A percentile compares a stretch with the other conserved stretches of the same genome.
Conservation (phyloP, 2,329 filamentous ascomycete genomes). For the Fusarium algeriense region DNA sequence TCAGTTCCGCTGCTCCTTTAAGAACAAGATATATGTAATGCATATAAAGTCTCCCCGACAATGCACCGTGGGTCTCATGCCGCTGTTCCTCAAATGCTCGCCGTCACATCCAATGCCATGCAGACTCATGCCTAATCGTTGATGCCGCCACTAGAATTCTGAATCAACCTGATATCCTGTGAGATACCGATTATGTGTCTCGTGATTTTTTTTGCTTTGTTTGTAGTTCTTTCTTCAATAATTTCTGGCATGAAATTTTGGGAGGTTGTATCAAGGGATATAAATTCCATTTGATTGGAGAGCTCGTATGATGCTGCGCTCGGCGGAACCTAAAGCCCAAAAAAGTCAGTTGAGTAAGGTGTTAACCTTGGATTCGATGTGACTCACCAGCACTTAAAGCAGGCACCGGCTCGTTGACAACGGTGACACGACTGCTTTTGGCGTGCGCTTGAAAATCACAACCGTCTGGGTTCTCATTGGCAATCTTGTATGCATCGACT, state of each 20-base stretch:
- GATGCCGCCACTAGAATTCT: not conserved
- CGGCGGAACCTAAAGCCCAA: constrained; percentile 6
- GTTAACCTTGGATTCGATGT: fast-evolving
- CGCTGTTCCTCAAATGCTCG: not conserved
- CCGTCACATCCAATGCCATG: not conserved
- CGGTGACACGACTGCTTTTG: constrained; percentile 31
- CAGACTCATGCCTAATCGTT: not conserved
- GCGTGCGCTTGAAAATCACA: constrained; percentile 32
- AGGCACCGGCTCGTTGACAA: constrained; percentile 19
- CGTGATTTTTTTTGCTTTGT: not conserved
- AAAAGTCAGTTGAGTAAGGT: not conserved
- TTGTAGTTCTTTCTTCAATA: not conserved
- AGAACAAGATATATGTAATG: not conserved
- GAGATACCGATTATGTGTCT: not conserved
- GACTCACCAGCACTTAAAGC: constrained; percentile 16
- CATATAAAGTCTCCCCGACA: not conserved
- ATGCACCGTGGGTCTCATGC: not conserved
- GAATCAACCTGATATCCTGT: not conserved
- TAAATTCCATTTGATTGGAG: constrained; percentile 8
- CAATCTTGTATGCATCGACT: constrained; percentile 47
- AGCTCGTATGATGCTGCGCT: constrained; percentile 2
- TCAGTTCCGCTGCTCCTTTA: not conserved
- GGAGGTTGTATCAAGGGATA: not conserved
- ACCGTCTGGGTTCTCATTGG: constrained; percentile 16
- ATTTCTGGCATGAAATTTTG: not conserved